phyloP scores from a whole-genome alignment of 257 asterid species.

The Jacaranda mimosifolia region DNA sequence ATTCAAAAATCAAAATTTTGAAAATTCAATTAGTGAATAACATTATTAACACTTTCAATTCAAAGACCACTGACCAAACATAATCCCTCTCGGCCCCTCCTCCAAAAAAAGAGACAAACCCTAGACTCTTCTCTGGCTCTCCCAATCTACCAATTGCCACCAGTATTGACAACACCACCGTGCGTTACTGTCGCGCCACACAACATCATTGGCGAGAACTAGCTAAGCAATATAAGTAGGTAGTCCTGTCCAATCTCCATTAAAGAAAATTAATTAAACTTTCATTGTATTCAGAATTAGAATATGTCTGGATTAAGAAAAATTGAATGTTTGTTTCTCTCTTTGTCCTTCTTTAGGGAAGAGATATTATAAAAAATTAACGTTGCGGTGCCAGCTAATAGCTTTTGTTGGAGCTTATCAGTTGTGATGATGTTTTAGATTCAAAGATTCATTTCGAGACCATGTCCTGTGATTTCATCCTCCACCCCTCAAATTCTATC shows the following conservation, averaged over 20 bases:
- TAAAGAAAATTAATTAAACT: neutral
- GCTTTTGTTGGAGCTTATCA: neutral
- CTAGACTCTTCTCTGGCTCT: too few relatives aligned
- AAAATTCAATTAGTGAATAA: too few relatives aligned
- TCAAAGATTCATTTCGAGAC: conserved; percentile 1
- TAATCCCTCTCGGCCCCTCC: too few relatives aligned
- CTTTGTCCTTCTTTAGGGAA: neutral
- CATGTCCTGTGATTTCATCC: conserved; percentile 2
- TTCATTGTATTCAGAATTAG: neutral
- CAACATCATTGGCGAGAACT: too few relatives aligned
- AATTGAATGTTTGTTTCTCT: conserved; percentile 6
- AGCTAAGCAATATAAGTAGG: too few relatives aligned
- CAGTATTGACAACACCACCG: too few relatives aligned
- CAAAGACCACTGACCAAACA: too few relatives aligned
- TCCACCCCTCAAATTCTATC: neutral
- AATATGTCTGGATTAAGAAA: neutral
- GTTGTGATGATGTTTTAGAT: conserved; percentile 2
- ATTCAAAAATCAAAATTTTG: too few relatives aligned
- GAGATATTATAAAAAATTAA: neutral
- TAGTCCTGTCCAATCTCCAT: conserved; percentile 14
- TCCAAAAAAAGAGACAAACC: too few relatives aligned
- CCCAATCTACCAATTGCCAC: too few relatives aligned
- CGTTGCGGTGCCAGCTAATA: neutral
- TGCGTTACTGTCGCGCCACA: too few relatives aligned
- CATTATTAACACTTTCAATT: too few relatives aligned